A percentile compares a stretch with the other conserved stretches of the same genome.
phyloP scores from a whole-genome alignment of 371 early-diverging fungal genomes.

The Circinella minor region DNA sequence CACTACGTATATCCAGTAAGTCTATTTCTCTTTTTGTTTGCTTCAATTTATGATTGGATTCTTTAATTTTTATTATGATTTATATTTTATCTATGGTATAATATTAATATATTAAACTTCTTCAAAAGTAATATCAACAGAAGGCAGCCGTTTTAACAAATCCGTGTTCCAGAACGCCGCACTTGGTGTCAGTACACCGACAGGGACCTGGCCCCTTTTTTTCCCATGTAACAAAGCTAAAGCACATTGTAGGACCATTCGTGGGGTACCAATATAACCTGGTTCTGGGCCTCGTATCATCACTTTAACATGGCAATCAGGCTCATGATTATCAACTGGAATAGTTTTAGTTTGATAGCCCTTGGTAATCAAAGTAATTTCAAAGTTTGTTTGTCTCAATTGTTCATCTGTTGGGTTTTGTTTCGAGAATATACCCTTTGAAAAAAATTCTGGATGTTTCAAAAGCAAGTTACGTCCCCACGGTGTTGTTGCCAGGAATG shows the following conservation, averaged over 20 bases:
- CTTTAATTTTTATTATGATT: too few relatives aligned
- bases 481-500: constrained; percentile 50
- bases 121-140: constrained; percentile 61
- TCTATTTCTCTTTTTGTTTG: too few relatives aligned
- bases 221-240: constrained; percentile 47
- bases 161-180: constrained; percentile 66
- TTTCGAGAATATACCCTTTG: constrained; percentile 58
- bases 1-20: too few relatives aligned
- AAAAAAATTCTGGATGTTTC: constrained; percentile 60
- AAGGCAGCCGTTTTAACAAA: constrained; percentile 55
- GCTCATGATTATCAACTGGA: constrained; percentile 24
- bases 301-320: constrained; percentile 50
- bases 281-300: constrained; percentile 66
- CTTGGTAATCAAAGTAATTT: constrained; percentile 54
- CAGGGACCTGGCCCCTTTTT: constrained; percentile 9
- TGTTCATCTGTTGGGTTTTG: constrained; percentile 63
- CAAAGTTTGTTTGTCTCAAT: constrained; percentile 60
- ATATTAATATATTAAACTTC: background rate
- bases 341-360: constrained; percentile 49
- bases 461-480: constrained; percentile 65
- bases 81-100: background rate
- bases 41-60: too few relatives aligned
- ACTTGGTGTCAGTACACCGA: constrained; percentile 64
- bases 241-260: constrained; percentile 61
- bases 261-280: constrained; percentile 69